These are phyloP conservation scores for Arabidopsis suecica DNA, from an alignment of 345 rosid genomes.

Conservation along the genomic window DNA sequence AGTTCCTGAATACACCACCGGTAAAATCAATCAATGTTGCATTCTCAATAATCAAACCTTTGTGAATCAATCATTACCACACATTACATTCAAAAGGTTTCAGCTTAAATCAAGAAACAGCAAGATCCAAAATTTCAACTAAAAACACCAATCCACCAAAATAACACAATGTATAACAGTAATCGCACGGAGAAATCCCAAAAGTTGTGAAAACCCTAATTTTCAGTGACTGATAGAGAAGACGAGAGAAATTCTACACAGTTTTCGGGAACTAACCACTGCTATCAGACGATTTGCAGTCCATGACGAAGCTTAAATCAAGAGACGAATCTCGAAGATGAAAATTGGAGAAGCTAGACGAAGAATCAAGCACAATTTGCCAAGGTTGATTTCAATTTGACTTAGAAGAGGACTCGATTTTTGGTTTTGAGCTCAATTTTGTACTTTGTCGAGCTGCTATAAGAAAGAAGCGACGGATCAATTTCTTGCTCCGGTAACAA, in stretches of 20 bases:
- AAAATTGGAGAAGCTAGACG: not conserved
- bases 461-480: too few species aligned
- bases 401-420: slow-evolving; percentile 37
- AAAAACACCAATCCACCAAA: slow-evolving; percentile 7
- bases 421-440: not conserved
- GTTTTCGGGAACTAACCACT: slow-evolving; percentile 61
- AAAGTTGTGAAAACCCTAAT: slow-evolving; percentile 23
- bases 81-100: not conserved
- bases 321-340: not conserved
- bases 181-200: not conserved
- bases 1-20: slow-evolving; percentile 60
- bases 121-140: slow-evolving; percentile 11
- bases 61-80: not conserved
- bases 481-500: not conserved
- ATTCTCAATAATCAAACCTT: not conserved
- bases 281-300: slow-evolving; percentile 75
- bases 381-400: slow-evolving; percentile 38
- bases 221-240: slow-evolving; percentile 8
- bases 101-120: not conserved
- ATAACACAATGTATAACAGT: slow-evolving; percentile 31
- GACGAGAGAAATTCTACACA: slow-evolving; percentile 8
- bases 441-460: not conserved
- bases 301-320: slow-evolving; percentile 52
- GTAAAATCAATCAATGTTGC: not conserved
- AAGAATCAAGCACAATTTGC: slow-evolving; percentile 17